phyloP scores from a whole-genome alignment of 345 rosid genomes.

The Boechera retrofracta region DNA sequence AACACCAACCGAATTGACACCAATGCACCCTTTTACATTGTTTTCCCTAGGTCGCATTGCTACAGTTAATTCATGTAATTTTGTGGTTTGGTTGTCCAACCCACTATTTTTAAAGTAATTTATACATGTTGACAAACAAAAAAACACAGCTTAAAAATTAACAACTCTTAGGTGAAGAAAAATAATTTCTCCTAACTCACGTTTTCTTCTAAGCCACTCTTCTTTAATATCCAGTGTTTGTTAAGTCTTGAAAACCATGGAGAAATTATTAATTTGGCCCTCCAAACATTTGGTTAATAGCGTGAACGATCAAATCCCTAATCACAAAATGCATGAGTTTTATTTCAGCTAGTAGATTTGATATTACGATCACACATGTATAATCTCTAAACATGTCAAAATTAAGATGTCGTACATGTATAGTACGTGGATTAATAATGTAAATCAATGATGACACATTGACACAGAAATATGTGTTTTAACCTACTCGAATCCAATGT shows the following conservation, averaged over 20 bases:
- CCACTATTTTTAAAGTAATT: too few species aligned
- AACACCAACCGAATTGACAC: neutral
- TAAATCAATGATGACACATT: neutral
- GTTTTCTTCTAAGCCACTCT: neutral
- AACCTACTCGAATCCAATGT: neutral
- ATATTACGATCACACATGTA: neutral
- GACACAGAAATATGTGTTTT: neutral
- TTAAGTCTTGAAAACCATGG: neutral
- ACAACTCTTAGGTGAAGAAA: constrained; percentile 6
- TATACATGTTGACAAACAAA: too few species aligned
- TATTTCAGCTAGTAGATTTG: neutral
- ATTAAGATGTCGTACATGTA: neutral
- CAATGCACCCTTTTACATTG: neutral
- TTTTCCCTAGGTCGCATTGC: too few species aligned
- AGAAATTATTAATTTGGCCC: neutral
- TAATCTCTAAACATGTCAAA: neutral
- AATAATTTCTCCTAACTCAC: neutral
- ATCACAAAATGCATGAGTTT: neutral
- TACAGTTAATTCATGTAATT: neutral
- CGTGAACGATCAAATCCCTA: neutral
- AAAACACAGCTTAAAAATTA: neutral
- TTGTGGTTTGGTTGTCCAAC: neutral
- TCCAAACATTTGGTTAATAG: neutral
- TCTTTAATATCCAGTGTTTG: neutral
- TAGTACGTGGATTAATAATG: neutral